Base-by-base conservation (phyloP, 1,284 basidiomycete species). In the Coniferiporia sulphurascens region DNA sequence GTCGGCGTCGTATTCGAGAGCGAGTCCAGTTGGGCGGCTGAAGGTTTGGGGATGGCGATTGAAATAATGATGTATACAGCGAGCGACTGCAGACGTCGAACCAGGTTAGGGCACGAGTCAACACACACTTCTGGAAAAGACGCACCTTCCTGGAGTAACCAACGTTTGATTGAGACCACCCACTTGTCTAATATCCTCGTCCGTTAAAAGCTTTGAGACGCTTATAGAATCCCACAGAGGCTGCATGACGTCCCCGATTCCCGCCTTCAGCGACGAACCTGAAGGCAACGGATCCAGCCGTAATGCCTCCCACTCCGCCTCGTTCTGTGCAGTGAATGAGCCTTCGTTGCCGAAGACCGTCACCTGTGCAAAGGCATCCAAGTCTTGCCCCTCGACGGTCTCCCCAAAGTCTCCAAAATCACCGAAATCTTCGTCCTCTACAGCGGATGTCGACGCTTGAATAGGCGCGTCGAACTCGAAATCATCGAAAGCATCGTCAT, bases 21-120 rank as follows among this genome's bases (percentile, higher is more conserved):
- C 93, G 85, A 58, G 86, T 93, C 94, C 94, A 97, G 68, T 92
- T 95, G 51, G 93, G 86, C 13, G 91, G 88, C 70, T 88, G 85
- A 53, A 86, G 82, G 8, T 81, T 76, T 64, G 86, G 82, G 57
- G 87, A 78, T 46, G 77, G 65, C 67, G 78, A 81, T 70, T 80
- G 84, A 65, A 84, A 74, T 62, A 91, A 72, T 62, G 81, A 78
- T 56, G 86, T 83, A 73, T 91, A 91, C 54, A 91, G 72, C 63
- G 86, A 79, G 55, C 91, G 92, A 70, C 92, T 94, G 70, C 21
- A 9, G 15, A 43, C 27, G 22, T 50, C 41, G 22, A 43, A 48
- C 15, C n/a, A 22, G 2, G 8, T 46, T 48, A 22, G 52, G 21
- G 13, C 19, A 35, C 15, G 17, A 41, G 5, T 13, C 44, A 21